Conservation (phyloP, 768 basidiomycete genomes). For the Pilatotrama ljubarskyi region DNA sequence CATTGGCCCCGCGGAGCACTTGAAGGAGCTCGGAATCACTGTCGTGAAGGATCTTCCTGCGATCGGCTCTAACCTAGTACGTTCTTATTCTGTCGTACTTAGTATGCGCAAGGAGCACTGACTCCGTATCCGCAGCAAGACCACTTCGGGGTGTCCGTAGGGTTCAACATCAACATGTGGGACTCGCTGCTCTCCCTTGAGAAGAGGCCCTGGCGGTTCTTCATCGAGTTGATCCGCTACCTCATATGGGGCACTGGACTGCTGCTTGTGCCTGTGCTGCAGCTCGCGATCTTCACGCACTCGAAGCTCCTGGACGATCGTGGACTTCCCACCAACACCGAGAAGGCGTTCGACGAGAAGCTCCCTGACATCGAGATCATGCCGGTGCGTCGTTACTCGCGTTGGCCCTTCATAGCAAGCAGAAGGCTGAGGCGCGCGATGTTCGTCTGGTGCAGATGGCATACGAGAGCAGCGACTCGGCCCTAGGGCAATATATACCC, state of each 20-base stretch:
- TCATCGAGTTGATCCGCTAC: conserved; percentile 37
- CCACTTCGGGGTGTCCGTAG: conserved; percentile 37
- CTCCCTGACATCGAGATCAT: conserved; percentile 44
- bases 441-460: conserved; percentile 16
- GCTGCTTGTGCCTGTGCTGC: conserved; percentile 33
- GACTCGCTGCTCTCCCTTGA: conserved; percentile 35
- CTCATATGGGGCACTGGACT: conserved; percentile 36
- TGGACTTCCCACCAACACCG: conserved; percentile 6
- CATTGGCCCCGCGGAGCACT: conserved; percentile 27
- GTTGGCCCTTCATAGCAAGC: not conserved
- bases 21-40: conserved; percentile 25
- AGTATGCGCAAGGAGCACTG: not conserved
- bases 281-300: conserved; percentile 34
- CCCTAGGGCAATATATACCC: not conserved
- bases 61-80: conserved; percentile 30
- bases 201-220: conserved; percentile 27
- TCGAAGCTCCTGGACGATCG: conserved; percentile 31
- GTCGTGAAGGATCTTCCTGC: conserved; percentile 26
- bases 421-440: too few relatives aligned
- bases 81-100: not conserved
- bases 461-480: conserved; percentile 14
- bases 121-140: conserved; percentile 34
- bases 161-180: conserved; percentile 34
- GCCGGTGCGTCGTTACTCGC: conserved; percentile 23
- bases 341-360: conserved; percentile 24